A percentile compares a stretch with the other conserved stretches of the same genome.
These are phyloP conservation scores for Dictyostelium firmibasis DNA, from an alignment of 78 protist genomes.

Conservation along the genomic window DNA sequence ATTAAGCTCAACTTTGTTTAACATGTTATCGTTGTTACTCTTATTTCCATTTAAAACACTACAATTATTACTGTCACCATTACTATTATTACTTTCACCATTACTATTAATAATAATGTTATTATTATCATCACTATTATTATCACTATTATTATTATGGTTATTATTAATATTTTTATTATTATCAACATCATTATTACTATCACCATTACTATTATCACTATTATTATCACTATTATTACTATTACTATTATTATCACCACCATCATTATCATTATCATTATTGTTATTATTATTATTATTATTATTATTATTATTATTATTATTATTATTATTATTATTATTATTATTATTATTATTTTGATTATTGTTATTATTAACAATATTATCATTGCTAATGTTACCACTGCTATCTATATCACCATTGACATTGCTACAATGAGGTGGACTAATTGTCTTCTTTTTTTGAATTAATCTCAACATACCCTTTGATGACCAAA, in stretches of 20 bases:
- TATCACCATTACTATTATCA: not conserved
- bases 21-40: not conserved
- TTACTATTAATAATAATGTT: not conserved
- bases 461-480: slow-evolving; percentile 32
- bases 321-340: not conserved
- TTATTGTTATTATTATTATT: not conserved
- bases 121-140: not conserved
- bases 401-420: not conserved
- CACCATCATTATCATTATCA: not conserved
- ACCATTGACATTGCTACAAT: not conserved
- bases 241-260: not conserved
- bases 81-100: not conserved
- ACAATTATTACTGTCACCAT: not conserved
- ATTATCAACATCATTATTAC: not conserved
- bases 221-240: not conserved
- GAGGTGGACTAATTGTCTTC: not conserved
- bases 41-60: not conserved
- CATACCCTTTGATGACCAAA: slow-evolving; percentile 79
- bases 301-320: not conserved
- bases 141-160: not conserved
- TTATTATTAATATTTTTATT: not conserved
- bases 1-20: not conserved
- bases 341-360: not conserved
- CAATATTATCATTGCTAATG: not conserved
- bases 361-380: not conserved